Evolutionary conservation across 1,284 basidiomycete genomes (phyloP).

Genomic region (Cerioporus squamosus): DNA sequence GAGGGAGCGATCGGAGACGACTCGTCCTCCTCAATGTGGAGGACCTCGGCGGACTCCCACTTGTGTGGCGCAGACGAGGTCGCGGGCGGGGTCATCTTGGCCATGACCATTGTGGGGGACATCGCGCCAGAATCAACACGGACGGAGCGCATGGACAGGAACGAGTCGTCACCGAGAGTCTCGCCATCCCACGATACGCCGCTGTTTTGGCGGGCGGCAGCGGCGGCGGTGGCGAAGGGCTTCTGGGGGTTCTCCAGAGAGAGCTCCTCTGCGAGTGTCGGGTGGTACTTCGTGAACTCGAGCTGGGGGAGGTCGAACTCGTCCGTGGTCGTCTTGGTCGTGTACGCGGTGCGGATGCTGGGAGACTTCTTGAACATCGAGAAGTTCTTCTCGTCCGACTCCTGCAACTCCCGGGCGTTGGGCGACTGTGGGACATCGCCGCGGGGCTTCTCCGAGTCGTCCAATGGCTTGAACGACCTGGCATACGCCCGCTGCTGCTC

Average conservation of each 20-base stretch:
- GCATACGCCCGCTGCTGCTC: conserved; percentile 24
- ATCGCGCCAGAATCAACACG: conserved; percentile 53
- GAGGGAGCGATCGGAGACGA: conserved; percentile 19
- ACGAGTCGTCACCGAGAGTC: conserved; percentile 51
- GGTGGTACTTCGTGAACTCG: conserved; percentile 53
- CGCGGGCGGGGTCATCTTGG: conserved; percentile 63
- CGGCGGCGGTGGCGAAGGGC: conserved; percentile 40
- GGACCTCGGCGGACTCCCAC: conserved; percentile 75
- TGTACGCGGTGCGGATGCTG: conserved; percentile 52
- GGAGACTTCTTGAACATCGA: conserved; percentile 70
- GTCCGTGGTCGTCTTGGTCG: conserved; percentile 31
- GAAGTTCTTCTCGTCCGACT: conserved; percentile 37
- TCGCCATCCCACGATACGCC: conserved; percentile 60
- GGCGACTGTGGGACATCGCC: conserved; percentile 20
- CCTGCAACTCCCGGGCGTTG: conserved; percentile 22
- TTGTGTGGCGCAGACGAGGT: conserved; percentile 52
- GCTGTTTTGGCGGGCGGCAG: conserved; percentile 39
- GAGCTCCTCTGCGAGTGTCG: conserved; percentile 57
- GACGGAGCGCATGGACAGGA: conserved; percentile 48
- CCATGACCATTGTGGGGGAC: conserved; percentile 46
- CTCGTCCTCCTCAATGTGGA: conserved; percentile 46
- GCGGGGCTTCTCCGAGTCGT: conserved; percentile 26
- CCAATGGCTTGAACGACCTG: conserved; percentile 23
- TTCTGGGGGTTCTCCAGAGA: conserved; percentile 43
- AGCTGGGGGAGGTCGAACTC: conserved; percentile 40